Evolutionary conservation across 2,329 filamentous ascomycete genomes (phyloP), one percentile per base, ranked within the genome.

Genomic region (Pseudopyrenochaeta lycopersici): DNA sequence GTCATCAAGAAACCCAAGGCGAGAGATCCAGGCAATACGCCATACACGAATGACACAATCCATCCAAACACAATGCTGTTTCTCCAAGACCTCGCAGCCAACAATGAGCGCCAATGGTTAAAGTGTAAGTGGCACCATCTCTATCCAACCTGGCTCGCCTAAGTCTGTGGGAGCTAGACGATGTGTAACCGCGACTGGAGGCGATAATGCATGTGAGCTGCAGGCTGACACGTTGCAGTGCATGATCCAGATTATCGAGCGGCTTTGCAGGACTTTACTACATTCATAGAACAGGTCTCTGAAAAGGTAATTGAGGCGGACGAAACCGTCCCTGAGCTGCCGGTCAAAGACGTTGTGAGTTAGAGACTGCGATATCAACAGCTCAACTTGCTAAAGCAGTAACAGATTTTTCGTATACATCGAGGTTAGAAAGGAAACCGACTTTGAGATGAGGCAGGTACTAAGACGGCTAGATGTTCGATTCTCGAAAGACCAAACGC

Each of bases 261-360:
- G 49, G 86, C 92, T 1, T 84, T 92, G 52, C 88, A 89, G 54
- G 92, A 97, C 72, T 97, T 91, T 83, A 86, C 91, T 42, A 85
- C 86, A 1, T 97, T 93, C 67, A 85, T 95, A 31, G 88, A 90
- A 62, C 81, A 81, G 9, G 80, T 95, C 33, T 90, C 89, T 1
- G 82, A 88, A 55, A 88, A 86, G 56, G 82, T 97, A 48, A 84
- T 85, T 17, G 86, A 88, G 53, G 82, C 84, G 33, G 93, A 97
- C 71, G 86, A 89, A 49, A 96, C 92, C 1, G 86, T 97, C 36
- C 93, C 93, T 1, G 92, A 97, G 65, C 79, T 97, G 18, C 93
- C 93, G 1, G 81, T 89, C 48, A 95, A 96, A 74, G 92, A 97
- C 70, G 80, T 96, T 63, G 87, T 87, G 64, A 71, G 81, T 68